Base-by-base conservation (phyloP, 1,139 yeast species). In the Protomyces arabidopsidicola region DNA sequence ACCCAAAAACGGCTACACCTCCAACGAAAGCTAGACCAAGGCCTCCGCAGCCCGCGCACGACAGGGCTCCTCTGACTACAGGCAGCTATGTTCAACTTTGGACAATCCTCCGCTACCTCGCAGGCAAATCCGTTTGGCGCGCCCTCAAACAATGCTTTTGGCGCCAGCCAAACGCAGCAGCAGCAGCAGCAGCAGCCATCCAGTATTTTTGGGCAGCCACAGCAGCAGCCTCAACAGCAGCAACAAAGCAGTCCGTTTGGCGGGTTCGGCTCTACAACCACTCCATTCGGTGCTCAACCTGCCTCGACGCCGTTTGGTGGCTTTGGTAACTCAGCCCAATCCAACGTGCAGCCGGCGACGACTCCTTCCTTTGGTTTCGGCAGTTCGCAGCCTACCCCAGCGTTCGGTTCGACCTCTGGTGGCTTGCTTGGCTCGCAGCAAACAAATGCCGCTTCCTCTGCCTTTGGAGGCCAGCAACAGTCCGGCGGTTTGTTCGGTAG, bases 401-500 rank as follows among this genome's bases (percentile, higher is more conserved):
- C 51, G 10, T 63, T 63, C 38, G 63, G 65, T 4, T 14, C 45
- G 3, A 36, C 31, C 2, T 16, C 27, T 55, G 70, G 70, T 18
- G 74, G 75, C 6, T 68, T 75, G 48, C 78, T 76, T 69, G 79
- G 77, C 24, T 69, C 67, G 59, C 73, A 72, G 64, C 54, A 63
- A 8, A 24, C 65, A 24, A 35, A 62, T 64, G 60, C 67, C 36
- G 48, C 69, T 12, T 65, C 67, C 51, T 68, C 67, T 18, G 65
- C 64, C 56, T 57, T 65, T 5, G 64, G 60, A 6, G 10, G 48
- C 38, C 72, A 71, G 45, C 67, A 71, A 10, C 61, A 68, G 16
- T 61, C 42, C 14, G 34, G 45, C 55, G 56, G 63, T 18, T 55
- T 52, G 4, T 58, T 60, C 16, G 55, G 55, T 2, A 38, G 60